Percentiles rank a stretch among this genome's conserved stretches.
phyloP scores from a whole-genome alignment of 371 early-diverging fungal genomes.

The Apophysomyces variabilis region DNA sequence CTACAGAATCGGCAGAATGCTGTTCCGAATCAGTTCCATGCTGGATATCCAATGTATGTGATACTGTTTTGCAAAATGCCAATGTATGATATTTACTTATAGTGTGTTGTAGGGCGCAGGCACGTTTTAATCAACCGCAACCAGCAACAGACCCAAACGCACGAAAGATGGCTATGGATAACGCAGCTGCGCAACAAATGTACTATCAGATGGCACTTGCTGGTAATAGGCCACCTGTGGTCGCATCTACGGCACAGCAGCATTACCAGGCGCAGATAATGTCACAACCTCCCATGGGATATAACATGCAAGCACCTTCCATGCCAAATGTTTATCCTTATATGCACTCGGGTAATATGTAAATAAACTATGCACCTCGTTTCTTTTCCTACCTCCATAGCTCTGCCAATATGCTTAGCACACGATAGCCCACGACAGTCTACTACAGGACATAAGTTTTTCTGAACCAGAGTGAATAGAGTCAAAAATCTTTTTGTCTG shows the following conservation, averaged over 20 bases:
- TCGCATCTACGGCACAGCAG: conserved; percentile 11
- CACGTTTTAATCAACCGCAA: conserved; percentile 14
- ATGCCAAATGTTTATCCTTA: conserved; percentile 20
- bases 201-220: conserved; percentile 24
- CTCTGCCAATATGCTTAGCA: too few species aligned
- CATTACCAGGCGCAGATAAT: conserved; percentile 23
- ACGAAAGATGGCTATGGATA: conserved; percentile 13
- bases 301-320: conserved; percentile 12
- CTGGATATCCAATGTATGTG: background rate
- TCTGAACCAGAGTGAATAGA: too few species aligned
- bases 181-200: conserved; percentile 19
- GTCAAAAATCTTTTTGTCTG: too few species aligned
- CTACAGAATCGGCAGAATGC: conserved; percentile 5
- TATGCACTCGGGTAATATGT: conserved; percentile 28
- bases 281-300: conserved; percentile 5
- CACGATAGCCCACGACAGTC: too few species aligned
- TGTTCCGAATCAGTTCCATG: conserved; percentile 5
- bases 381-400: background rate
- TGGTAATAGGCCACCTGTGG: conserved; percentile 13
- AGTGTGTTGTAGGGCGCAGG: background rate
- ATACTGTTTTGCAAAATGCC: background rate
- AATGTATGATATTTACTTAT: conserved; percentile 1
- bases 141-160: conserved; percentile 14
- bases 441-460: too few species aligned
- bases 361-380: conserved; percentile 5